A percentile compares a stretch with the other conserved stretches of the same genome.
Evolutionary conservation across 345 rosid species (phyloP).

Genomic region (Salix exigua): DNA sequence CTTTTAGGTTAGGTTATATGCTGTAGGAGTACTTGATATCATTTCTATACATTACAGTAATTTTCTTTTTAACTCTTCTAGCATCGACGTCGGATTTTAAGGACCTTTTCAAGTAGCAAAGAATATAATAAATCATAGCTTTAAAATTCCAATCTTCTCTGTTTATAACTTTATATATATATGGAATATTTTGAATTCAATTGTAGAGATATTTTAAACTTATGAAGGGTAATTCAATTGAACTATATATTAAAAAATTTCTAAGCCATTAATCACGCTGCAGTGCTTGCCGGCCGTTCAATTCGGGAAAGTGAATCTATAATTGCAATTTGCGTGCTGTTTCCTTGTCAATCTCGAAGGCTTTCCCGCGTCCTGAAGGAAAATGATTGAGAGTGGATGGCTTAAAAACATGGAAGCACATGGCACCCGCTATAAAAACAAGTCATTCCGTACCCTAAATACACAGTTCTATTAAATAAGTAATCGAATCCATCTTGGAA

Average conservation of each 20-base stretch:
- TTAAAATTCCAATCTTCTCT: neutral
- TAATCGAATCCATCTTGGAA: no score
- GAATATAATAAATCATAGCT: neutral
- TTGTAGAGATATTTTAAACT: no score
- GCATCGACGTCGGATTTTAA: neutral
- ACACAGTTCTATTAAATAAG: no score
- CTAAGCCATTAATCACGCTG: neutral
- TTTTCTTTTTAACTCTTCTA: no score
- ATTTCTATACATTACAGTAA: neutral
- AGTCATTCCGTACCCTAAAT: no score
- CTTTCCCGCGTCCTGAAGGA: neutral
- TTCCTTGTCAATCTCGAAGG: neutral
- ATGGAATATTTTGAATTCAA: neutral
- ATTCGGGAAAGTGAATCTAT: neutral
- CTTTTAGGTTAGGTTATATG: neutral
- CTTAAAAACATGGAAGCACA: neutral
- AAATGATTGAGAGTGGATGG: constrained; percentile 3
- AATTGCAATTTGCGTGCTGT: neutral
- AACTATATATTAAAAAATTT: no score
- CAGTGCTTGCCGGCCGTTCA: neutral
- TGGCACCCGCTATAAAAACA: neutral
- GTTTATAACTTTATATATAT: neutral
- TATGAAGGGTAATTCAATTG: no score
- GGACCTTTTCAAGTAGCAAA: neutral
- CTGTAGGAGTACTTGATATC: neutral